A percentile compares a stretch with the other conserved stretches of the same genome.
Evolutionary conservation across 2,329 filamentous ascomycete genomes (phyloP).

Genomic region (Stagonosporopsis vannaccii): DNA sequence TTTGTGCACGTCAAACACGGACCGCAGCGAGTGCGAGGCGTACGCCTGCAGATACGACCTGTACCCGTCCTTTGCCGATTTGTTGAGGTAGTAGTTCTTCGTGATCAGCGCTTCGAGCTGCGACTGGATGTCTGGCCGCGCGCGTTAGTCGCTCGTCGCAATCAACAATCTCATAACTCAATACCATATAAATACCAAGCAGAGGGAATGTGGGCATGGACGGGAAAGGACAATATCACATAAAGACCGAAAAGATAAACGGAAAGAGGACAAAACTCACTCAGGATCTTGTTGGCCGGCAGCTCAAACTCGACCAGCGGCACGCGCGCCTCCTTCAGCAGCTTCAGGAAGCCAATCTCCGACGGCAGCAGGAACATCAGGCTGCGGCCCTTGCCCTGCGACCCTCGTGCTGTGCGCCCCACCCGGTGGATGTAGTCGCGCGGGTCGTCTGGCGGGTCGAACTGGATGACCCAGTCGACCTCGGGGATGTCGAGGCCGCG

Average conservation of each 20-base stretch:
- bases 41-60: conserved; percentile 94
- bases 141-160: no score
- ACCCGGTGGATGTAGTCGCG: conserved; percentile 78
- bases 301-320: conserved; percentile 97
- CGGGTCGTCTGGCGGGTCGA: conserved; percentile 91
- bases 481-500: conserved; percentile 94
- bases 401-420: conserved; percentile 88
- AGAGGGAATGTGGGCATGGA: no score
- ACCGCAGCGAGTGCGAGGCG: conserved; percentile 81
- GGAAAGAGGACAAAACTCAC: conserved; percentile 18
- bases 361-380: conserved; percentile 92
- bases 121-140: conserved; percentile 60
- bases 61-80: conserved; percentile 78
- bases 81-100: conserved; percentile 97
- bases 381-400: conserved; percentile 82
- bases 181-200: no score
- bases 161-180: no score
- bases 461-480: conserved; percentile 92
- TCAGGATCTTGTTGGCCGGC: conserved; percentile 84
- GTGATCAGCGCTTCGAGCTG: conserved; percentile 93
- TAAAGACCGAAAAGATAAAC: no score
- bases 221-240: no score
- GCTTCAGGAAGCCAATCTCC: conserved; percentile 90
- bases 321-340: conserved; percentile 89
- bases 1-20: conserved; percentile 85